Base-by-base conservation (phyloP, 495 filamentous ascomycete species). In the Tetracladium setigerum region DNA sequence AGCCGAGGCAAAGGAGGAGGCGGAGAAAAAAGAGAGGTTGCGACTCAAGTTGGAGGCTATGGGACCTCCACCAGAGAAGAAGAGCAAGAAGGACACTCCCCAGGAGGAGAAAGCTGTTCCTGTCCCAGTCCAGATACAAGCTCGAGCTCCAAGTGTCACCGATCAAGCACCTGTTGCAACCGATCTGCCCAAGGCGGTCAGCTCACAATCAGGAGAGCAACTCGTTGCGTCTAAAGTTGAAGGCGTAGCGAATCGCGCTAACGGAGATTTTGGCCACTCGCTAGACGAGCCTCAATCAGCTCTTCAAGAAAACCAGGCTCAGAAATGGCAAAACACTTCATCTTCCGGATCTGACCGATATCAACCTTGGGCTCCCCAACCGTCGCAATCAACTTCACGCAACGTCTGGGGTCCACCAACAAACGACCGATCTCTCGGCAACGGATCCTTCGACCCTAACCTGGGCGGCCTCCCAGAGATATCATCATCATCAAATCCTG, bases 1-100 rank as follows among this genome's bases (percentile, higher is more conserved):
- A 47, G 76, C 92, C 56, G 90, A 95, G 55, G 84, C 82, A 31
- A 74, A 70, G 44, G 85, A 91, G 57, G 87, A 92, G 60, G 81
- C 83, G 11, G 92, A 75, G 15, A 82, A 76, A 51, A 77, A 81
- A 53, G 90, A 95, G 61, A 76, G 92, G 36, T 87, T 97, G 54
- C 76, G 81, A 27, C 72, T 86, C 53, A 95, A 91, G 66, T 71
- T 98, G 41, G 88, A 84, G 55, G 76, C 76, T 5, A 66, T 97
- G 53, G 90, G 86, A 0, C 74, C 81, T 37, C 62, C 79, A 5
- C 84, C 84, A 2, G 73, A 86, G 37, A 82, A 81, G 31, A 76
- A 75, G 40, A 71, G 63, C 11, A 77, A 74, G 50, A 75, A 69
- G 47, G 70, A 68, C 16, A 59, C 58, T 13, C 57, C 57, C 10